Percentiles rank a stretch among this genome's conserved stretches.
phyloP scores from a whole-genome alignment of 768 basidiomycete genomes.

The Amanita muscaria region DNA sequence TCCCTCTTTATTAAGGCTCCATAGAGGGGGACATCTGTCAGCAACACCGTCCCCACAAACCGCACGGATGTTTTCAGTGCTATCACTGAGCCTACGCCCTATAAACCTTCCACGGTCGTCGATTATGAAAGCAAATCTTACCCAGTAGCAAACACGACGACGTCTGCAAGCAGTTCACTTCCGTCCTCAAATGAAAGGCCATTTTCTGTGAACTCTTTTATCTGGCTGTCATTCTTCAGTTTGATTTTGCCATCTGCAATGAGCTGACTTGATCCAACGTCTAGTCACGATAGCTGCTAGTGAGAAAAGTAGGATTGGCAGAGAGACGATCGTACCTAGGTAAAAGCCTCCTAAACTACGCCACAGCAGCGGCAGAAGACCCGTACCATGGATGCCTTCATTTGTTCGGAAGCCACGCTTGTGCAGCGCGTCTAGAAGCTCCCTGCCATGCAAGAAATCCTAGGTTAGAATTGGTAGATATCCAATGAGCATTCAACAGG shows the following conservation, averaged over 20 bases:
- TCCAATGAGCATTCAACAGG: slow-evolving; percentile 9
- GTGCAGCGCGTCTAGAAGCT: slow-evolving; percentile 37
- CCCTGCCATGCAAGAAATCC: too few species aligned
- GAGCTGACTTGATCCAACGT: slow-evolving; percentile 50
- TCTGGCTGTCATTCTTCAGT: slow-evolving; percentile 50
- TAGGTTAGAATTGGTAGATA: slow-evolving; percentile 14
- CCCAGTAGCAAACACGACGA: slow-evolving; percentile 57
- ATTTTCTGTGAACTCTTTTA: slow-evolving; percentile 33
- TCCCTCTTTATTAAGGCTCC: slow-evolving; percentile 61
- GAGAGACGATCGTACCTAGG: slow-evolving; percentile 32
- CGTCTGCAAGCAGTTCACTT: slow-evolving; percentile 37
- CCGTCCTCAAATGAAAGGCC: slow-evolving; percentile 43
- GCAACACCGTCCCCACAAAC: slow-evolving; percentile 41
- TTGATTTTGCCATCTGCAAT: slow-evolving; percentile 65
- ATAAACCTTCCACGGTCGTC: background rate
- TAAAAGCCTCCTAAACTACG: slow-evolving; percentile 47
- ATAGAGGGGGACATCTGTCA: slow-evolving; percentile 40
- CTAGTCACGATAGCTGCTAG: slow-evolving; percentile 25
- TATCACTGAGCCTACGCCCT: slow-evolving; percentile 41
- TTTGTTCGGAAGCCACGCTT: slow-evolving; percentile 39
- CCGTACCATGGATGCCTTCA: slow-evolving; percentile 33
- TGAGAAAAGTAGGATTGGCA: background rate
- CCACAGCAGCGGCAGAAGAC: slow-evolving; percentile 34
- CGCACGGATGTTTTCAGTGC: slow-evolving; percentile 27
- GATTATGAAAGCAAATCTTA: too few species aligned